Conservation (phyloP, 148 eudicot species). For the Vaccinium darrowii region DNA sequence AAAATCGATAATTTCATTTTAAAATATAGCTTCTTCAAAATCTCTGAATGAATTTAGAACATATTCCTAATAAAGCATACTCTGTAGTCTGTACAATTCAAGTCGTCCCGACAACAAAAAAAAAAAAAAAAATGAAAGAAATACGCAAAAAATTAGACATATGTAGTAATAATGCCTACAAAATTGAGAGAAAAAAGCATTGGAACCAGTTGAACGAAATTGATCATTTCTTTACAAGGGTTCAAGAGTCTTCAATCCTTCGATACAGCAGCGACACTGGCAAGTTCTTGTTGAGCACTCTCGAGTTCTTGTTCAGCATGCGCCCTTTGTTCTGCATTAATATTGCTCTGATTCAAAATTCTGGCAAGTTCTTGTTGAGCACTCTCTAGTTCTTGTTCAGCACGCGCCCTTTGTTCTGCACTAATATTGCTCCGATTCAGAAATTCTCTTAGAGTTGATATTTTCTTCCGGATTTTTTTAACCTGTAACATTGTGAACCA, state of each 20-base stretch:
- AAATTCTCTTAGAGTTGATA: constrained; percentile 13
- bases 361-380: constrained; percentile 23
- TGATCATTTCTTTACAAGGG: not conserved
- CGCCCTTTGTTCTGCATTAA: constrained; percentile 10
- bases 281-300: constrained; percentile 23
- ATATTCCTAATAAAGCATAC: too few relatives aligned
- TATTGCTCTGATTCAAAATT: not conserved
- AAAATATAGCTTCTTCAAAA: too few relatives aligned
- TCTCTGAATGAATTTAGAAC: too few relatives aligned
- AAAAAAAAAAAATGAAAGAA: too few relatives aligned
- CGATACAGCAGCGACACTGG: not conserved
- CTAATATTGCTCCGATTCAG: not conserved
- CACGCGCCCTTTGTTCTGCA: constrained; percentile 11
- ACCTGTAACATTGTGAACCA: constrained; percentile 33
- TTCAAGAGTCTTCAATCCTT: not conserved
- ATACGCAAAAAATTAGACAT: too few relatives aligned
- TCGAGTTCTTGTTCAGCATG: constrained; percentile 28
- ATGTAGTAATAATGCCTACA: not conserved
- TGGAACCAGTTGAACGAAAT: not conserved
- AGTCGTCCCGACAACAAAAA: too few relatives aligned
- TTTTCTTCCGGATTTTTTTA: constrained; percentile 38
- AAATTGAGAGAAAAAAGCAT: not conserved
- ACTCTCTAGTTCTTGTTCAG: constrained; percentile 26
- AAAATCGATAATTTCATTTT: too few relatives aligned
- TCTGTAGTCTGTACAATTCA: too few relatives aligned